phyloP scores from a whole-genome alignment of 192 early-diverging fungal species.

The Chytriomyces sp. region DNA sequence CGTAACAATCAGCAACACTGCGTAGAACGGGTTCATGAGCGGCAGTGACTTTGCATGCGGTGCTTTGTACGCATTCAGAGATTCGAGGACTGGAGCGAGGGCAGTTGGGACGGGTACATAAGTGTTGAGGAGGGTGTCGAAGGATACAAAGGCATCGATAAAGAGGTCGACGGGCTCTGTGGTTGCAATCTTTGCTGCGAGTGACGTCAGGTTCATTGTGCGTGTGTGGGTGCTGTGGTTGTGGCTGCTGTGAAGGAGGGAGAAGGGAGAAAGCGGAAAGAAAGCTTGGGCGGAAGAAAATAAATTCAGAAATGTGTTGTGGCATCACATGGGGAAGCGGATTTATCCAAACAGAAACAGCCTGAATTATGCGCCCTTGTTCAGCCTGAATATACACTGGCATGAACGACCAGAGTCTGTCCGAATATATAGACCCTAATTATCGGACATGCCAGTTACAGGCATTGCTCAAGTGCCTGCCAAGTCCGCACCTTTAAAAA shows the following conservation, averaged over 20 bases:
- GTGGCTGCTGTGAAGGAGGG: neutral
- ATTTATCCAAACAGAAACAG: neutral
- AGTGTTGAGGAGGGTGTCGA: neutral
- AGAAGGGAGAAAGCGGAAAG: neutral
- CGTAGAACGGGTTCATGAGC: conserved; percentile 71
- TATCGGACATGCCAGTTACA: neutral
- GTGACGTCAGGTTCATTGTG: neutral
- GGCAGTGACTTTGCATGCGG: conserved; percentile 46
- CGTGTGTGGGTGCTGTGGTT: neutral
- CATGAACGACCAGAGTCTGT: neutral
- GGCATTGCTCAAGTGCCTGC: too few relatives aligned
- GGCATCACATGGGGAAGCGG: neutral
- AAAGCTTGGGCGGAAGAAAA: neutral
- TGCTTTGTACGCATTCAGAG: neutral
- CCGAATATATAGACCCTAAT: too few relatives aligned
- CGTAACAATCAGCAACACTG: conserved; percentile 49
- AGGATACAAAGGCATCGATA: neutral
- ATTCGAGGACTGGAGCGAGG: neutral
- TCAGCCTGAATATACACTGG: neutral
- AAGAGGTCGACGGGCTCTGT: neutral
- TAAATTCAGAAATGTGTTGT: neutral
- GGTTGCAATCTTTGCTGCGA: neutral
- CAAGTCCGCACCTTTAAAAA: neutral
- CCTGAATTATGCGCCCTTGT: neutral
- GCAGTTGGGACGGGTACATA: neutral